Evolutionary conservation across 805 yeast species (phyloP).

Genomic region (Ascoidea asiatica): DNA sequence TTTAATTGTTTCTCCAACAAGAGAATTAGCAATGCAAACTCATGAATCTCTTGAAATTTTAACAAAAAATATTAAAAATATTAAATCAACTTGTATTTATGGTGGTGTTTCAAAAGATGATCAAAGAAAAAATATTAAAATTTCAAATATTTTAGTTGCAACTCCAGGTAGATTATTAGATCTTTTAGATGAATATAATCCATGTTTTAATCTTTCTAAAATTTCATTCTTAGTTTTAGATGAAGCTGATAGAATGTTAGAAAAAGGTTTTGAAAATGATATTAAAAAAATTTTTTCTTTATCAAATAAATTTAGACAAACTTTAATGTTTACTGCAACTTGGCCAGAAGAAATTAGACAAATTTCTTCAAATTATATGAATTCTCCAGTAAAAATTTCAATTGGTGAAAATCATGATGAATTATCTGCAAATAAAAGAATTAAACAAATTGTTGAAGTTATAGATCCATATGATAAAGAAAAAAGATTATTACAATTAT

Average conservation of each 20-base stretch:
- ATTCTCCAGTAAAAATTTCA: slow-evolving; percentile 72
- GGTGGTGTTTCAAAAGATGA: slow-evolving; percentile 97
- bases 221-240: slow-evolving; percentile 80
- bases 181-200: slow-evolving; percentile 79
- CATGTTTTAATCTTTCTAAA: slow-evolving; percentile 52
- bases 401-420: slow-evolving; percentile 95
- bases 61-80: slow-evolving; percentile 37
- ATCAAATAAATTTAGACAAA: slow-evolving; percentile 50
- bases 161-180: slow-evolving; percentile 98
- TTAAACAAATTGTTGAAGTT: slow-evolving; percentile 88
- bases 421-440: slow-evolving; percentile 86
- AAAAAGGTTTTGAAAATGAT: slow-evolving; percentile 96
- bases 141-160: slow-evolving; percentile 76
- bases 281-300: slow-evolving; percentile 72
- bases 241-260: slow-evolving; percentile 98
- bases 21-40: slow-evolving; percentile 93
- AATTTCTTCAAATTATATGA: slow-evolving; percentile 77
- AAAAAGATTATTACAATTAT: slow-evolving; percentile 52
- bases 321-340: slow-evolving; percentile 98
- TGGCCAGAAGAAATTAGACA: slow-evolving; percentile 99
- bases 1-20: slow-evolving; percentile 85
- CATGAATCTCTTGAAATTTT: slow-evolving; percentile 65
- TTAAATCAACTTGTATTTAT: slow-evolving; percentile 74
- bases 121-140: slow-evolving; percentile 58
- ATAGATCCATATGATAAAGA: slow-evolving; percentile 75